phyloP scores from a whole-genome alignment of 495 filamentous ascomycete genomes.

The Penicillium cataractarum region DNA sequence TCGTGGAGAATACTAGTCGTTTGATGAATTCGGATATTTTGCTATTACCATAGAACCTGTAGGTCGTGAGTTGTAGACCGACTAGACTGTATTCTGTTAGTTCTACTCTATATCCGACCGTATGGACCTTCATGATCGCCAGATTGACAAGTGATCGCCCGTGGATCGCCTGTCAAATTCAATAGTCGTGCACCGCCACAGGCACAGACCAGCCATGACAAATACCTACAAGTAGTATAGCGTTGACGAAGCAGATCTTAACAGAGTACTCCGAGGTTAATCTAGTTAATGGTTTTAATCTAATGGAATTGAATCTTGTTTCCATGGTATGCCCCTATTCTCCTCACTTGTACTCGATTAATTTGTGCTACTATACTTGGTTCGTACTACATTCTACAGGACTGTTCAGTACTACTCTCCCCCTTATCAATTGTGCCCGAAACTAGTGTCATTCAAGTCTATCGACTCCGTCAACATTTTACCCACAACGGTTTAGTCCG shows the following conservation, averaged over 20 bases:
- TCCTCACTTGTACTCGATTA: not conserved
- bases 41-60: not conserved
- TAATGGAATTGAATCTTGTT: not conserved
- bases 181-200: slow-evolving; percentile 38
- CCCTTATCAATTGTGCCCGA: not conserved
- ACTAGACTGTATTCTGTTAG: not conserved
- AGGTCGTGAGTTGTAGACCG: not conserved
- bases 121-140: not conserved
- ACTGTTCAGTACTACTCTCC: not conserved
- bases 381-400: no score
- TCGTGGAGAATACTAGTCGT: not conserved
- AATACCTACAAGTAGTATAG: slow-evolving; percentile 19
- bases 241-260: not conserved
- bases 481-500: not conserved
- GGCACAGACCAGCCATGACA: slow-evolving; percentile 27
- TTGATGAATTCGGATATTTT: not conserved
- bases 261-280: not conserved
- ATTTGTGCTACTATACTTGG: not conserved
- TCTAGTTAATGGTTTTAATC: not conserved
- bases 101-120: not conserved
- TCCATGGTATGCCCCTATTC: not conserved
- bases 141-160: slow-evolving; percentile 26
- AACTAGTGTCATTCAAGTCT: not conserved
- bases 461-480: not conserved
- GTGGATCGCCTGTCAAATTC: slow-evolving; percentile 27